Base-by-base conservation (phyloP, 352 stramenopile genomes). In the Pythium chondricola region DNA sequence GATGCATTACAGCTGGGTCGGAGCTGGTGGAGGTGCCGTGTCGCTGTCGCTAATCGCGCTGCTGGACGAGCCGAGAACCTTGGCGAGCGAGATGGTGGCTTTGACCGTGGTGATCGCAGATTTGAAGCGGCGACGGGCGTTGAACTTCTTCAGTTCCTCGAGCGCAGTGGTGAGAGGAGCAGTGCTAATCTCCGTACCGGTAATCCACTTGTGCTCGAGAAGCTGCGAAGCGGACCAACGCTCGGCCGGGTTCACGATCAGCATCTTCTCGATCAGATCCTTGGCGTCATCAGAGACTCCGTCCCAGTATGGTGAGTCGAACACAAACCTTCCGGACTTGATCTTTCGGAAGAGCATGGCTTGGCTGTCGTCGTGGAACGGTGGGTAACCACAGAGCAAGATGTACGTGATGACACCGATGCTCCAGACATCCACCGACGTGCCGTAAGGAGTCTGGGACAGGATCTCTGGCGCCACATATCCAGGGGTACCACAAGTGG, bases 91-190 rank as follows among this genome's bases (percentile, higher is more conserved):
- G 50, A 88, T 84, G 14, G 77, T 87, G 39, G 74, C 71, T 59
- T 84, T 88, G 53, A 95, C 88, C 10, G 88, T 95, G 54, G 91
- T 94, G 13, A 98, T 81, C 2, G 89, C 89, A 25, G 85, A 85
- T 63, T 95, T 95, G 68, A 98, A 95, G 67, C 97, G 97, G 38
- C 92, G 80, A 32, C 92, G 94, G 22, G 88, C 92, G 61, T 97
- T 97, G 70, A 95, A 98, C 52, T 85, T 89, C 59, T 82, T 88
- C 55, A 98, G 72, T 52, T 97, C 69, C 33, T 79, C 62, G 46
- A 97, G 69, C 48, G 92, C 95, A 5, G 67, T 85, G 35, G 79
- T 92, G 36, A 98, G 63, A 43, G 81, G 74, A 43, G 93, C 73
- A 25, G 78, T 72, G 58, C 77, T 76, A 14, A 85, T 59, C 44